Percentiles rank a stretch among this genome's conserved stretches.
Evolutionary conservation across 768 basidiomycete genomes (phyloP).

Genomic region (Amanita rubescens): DNA sequence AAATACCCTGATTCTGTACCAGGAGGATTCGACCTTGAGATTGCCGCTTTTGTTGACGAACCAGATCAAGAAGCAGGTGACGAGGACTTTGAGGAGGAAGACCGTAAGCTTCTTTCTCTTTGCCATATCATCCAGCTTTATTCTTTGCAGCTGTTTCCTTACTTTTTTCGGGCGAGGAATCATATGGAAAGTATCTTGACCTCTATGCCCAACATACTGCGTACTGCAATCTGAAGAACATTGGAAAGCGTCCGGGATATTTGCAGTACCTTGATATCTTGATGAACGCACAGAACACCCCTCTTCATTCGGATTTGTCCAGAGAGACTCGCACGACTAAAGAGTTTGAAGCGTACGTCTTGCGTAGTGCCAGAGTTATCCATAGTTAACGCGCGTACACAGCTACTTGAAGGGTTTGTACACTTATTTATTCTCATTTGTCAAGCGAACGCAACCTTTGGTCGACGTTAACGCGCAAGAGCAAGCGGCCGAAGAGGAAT

Average conservation of each 20-base stretch:
- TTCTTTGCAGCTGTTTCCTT: constrained; percentile 56
- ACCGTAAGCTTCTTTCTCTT: constrained; percentile 51
- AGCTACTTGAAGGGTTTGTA: constrained; percentile 85
- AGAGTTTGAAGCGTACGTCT: constrained; percentile 70
- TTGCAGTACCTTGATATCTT: constrained; percentile 89
- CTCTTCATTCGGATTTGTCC: constrained; percentile 61
- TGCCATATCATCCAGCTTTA: constrained; percentile 5
- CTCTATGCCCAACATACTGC: constrained; percentile 81
- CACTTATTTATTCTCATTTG: constrained; percentile 79
- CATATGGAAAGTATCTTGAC: constrained; percentile 92
- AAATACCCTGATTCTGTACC: constrained; percentile 89
- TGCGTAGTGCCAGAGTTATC: background rate
- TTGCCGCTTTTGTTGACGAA: constrained; percentile 76
- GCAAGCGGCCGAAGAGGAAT: constrained; percentile 56
- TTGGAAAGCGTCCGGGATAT: constrained; percentile 80
- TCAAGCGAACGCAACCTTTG: constrained; percentile 78
- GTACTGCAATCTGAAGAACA: constrained; percentile 84
- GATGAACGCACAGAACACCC: constrained; percentile 51
- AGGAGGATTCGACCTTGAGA: constrained; percentile 77
- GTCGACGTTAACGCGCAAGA: constrained; percentile 68
- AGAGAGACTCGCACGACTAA: constrained; percentile 61
- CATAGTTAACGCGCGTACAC: constrained; percentile 5
- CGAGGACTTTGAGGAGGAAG: constrained; percentile 75
- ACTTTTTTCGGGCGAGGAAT: constrained; percentile 94
- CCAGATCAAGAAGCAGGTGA: constrained; percentile 60